phyloP scores from a whole-genome alignment of 305 asterid genomes.

The Petunia hybrid region DNA sequence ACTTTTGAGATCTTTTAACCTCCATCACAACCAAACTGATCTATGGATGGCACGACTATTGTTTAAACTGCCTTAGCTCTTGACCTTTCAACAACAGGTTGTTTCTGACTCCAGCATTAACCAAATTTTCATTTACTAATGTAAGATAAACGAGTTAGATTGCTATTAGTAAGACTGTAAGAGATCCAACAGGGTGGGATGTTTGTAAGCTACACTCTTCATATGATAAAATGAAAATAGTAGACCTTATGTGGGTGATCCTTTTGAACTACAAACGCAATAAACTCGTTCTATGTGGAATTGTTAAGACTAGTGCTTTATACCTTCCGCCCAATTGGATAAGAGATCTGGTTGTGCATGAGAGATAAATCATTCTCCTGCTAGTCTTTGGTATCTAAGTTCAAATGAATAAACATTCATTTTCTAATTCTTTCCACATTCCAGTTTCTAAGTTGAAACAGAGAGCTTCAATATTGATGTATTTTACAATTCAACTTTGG shows the following conservation, averaged over 20 bases:
- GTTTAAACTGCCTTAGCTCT: not conserved
- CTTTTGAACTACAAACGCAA: constrained; percentile 8
- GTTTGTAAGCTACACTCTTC: not conserved
- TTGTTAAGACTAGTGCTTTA: constrained; percentile 7
- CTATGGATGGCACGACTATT: not conserved
- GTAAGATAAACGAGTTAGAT: not conserved
- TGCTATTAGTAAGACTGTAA: not conserved
- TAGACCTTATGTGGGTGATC: no score
- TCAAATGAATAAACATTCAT: constrained; percentile 4
- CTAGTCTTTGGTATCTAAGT: constrained; percentile 24
- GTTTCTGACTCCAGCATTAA: not conserved
- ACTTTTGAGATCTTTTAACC: not conserved
- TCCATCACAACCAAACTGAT: not conserved
- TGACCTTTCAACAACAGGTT: not conserved
- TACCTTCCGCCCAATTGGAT: constrained; percentile 2
- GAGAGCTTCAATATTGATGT: constrained; percentile 12
- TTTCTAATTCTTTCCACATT: constrained; percentile 3
- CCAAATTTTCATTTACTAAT: not conserved
- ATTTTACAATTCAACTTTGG: constrained; percentile 21
- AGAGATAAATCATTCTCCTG: constrained; percentile 17
- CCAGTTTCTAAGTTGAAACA: constrained; percentile 10
- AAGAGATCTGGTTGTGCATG: not conserved
- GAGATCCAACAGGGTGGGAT: no score
- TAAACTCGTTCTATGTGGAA: not conserved
- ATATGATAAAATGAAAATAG: not conserved